Base-by-base conservation (phyloP, 176 grass and related monocot genomes). In the Bothriochloa decipiens region DNA sequence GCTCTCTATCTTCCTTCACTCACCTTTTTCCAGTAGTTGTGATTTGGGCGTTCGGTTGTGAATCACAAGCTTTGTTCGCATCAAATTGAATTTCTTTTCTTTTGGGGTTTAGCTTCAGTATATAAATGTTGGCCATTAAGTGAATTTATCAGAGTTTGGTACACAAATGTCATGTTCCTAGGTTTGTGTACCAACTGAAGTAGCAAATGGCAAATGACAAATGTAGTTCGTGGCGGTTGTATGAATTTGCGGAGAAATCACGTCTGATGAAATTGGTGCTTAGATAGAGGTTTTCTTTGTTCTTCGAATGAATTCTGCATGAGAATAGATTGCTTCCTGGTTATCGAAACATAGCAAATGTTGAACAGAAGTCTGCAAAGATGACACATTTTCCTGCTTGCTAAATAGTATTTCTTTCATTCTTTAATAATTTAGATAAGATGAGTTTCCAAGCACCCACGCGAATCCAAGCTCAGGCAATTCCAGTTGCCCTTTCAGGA, bases 401-500 rank as follows among this genome's bases (percentile, higher is more conserved):
- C 25, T 80, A 58, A 87, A 74, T 20, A 11, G 3, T 76, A 26
- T 36, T 15, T 11, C 0, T 84, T 81, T 17, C 6, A n/a, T 87
- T 80, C n/a, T 57, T 45, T 67, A 76, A 8, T 72, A 76, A 8
- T 72, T 61, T 32, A 99, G 96, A 99, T 36, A 99, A 95, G 62
- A 99, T 99, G 96, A 88, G 88, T 11, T 99, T 99, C 75, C 69
- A 91, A 47, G 83, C 66, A 53, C 96, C 96, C 7, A 96, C 96
- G 0, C 81, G 89, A 65, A 99, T 99, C 71, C 96, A 99, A 78
- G 93, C 96, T 8, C 86, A 96, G 70, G 91, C 93, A 13, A 92
- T 99, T 75, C 96, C 93, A 0, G 93, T 99, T 0, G 89, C 89
- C 32, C 81, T 99, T 60, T 79, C 93, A 6, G 96, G 96, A 58